Evolutionary conservation across 2,329 filamentous ascomycete genomes (phyloP), one percentile per base, ranked within the genome.

Genomic region (Albophoma yamanashiensis): DNA sequence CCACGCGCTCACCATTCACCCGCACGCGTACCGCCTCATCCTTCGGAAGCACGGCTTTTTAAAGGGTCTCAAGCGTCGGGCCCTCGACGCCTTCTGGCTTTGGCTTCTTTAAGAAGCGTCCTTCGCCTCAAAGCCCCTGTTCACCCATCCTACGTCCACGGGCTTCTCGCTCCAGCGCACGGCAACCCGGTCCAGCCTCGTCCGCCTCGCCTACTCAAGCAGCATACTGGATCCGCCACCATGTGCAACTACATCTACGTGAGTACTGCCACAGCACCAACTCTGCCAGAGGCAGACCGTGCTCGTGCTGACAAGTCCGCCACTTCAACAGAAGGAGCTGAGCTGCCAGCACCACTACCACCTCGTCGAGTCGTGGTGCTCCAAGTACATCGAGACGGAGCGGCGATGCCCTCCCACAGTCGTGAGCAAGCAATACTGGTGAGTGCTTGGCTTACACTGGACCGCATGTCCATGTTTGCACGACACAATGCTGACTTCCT

Each of bases 211-310:
- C 4, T 7, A 31, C 47, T 3, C 47, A 12, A 12, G 47, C 47
- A 52, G 7, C 47, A 11, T 11, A 34, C 7, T 27, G 14, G 22
- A 12, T 53, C 56, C 60, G 57, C 40, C 64, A 74, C 61, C 63
- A 80, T 80, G 78, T 80, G 78, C 71, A 79, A 80, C 69, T 80
- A 79, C 67, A 80, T 79, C 59, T 79, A 80, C 65, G 76, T 78
- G 69, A 62, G 74, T 68, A 31, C 22, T 27, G 22, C 43, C 45
- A 5, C 34, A 22, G 40, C 25, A 8, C 5, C 3, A 4, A 8
- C 39, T 50, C 31, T 11, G 12, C 50, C 42, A 50, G 15, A 47
- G 52, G 15, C 36, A 31, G 17, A 2, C 6, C 4, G 43, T 47
- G 5, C 9, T 25, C 11, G 5, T 45, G n/a, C 27, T 57, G 5